phyloP scores from a whole-genome alignment of 371 early-diverging fungal genomes.

The Fennellomyces sp. region DNA sequence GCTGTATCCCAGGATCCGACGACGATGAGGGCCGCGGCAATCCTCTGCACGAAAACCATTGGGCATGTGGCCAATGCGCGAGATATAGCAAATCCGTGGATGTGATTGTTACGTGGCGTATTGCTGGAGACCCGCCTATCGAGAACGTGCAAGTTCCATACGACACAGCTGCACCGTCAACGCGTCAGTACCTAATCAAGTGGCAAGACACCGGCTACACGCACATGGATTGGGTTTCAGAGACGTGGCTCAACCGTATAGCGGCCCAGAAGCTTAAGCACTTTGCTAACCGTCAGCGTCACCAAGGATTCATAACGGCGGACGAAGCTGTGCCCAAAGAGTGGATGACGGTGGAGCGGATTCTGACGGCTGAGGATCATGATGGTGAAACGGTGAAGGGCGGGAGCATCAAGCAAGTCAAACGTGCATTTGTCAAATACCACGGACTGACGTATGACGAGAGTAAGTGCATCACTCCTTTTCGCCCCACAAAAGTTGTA shows the following conservation, averaged over 20 bases:
- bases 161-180: not conserved
- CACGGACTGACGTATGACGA: conserved; percentile 52
- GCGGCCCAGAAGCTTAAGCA: conserved; percentile 22
- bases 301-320: conserved; percentile 10
- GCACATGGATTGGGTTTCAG: conserved; percentile 62
- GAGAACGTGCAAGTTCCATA: not conserved
- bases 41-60: conserved; percentile 11
- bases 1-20: conserved; percentile 19
- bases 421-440: conserved; percentile 48
- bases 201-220: conserved; percentile 61
- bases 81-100: conserved; percentile 15
- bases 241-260: conserved; percentile 39
- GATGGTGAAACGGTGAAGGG: conserved; percentile 19
- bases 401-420: conserved; percentile 7
- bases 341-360: conserved; percentile 50
- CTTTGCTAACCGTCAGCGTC: conserved; percentile 23
- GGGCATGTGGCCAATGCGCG: conserved; percentile 45
- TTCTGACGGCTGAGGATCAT: conserved; percentile 46
- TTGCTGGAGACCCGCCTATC: not conserved
- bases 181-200: conserved; percentile 40
- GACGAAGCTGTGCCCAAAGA: conserved; percentile 32
- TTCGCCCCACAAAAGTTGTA: not conserved
- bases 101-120: conserved; percentile 13
- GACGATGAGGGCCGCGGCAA: not conserved
- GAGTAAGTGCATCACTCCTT: conserved; percentile 24